These are phyloP conservation scores for Nowakowskiella sp. DNA, from an alignment of 192 early-diverging fungal species.

Conservation along the genomic window DNA sequence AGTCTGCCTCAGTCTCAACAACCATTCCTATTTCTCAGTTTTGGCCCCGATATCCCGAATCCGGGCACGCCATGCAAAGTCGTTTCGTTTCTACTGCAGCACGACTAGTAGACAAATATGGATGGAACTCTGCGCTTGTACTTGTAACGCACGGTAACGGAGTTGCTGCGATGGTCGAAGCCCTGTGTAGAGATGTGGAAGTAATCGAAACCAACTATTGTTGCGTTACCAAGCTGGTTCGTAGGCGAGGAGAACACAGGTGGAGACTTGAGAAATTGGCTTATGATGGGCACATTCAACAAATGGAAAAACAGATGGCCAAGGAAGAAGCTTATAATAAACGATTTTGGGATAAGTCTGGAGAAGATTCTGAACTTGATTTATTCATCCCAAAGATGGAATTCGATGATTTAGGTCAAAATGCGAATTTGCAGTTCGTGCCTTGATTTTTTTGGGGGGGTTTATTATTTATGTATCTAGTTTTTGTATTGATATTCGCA, in stretches of 20 bases:
- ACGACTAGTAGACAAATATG: not conserved
- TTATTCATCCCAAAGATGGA: no score
- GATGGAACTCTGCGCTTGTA: not conserved
- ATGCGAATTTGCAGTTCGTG: no score
- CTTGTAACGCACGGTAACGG: not conserved
- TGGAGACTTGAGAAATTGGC: not conserved
- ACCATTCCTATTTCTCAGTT: not conserved
- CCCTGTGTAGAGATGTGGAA: not conserved
- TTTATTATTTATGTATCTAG: no score
- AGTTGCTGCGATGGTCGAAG: not conserved
- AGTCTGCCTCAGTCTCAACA: not conserved
- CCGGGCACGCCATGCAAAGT: not conserved
- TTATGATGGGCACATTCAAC: not conserved
- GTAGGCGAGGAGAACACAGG: not conserved
- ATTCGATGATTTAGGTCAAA: no score
- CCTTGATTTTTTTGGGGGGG: no score
- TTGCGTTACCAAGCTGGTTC: not conserved
- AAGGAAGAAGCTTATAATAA: no score
- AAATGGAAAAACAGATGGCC: no score
- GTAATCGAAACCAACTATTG: not conserved
- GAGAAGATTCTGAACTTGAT: no score
- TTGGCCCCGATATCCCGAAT: not conserved
- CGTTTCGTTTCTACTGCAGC: not conserved
- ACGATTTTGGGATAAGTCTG: no score
- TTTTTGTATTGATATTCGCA: no score